Evolutionary conservation across 441 rosid genomes (phyloP), one percentile per base, ranked within the genome.

Genomic region (Metrosideros polymorpha): DNA sequence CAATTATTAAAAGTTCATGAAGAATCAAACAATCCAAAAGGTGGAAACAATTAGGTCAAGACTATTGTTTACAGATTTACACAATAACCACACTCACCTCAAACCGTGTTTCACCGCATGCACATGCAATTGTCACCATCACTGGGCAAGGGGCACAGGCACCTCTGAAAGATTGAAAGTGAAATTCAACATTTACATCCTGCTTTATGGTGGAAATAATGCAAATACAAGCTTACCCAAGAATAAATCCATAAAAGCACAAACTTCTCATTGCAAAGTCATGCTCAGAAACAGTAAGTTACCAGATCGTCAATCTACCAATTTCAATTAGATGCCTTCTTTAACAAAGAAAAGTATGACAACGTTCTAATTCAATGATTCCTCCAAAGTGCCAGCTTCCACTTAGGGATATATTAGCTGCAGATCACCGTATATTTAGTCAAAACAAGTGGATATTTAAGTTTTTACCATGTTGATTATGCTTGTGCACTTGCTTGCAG

Each of bases 131-230:
- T 50, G 94, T 91, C 85, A 97, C 97, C 98, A 95, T 95, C 84
- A 95, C 85, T 76, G 99, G 99, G 87, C 99, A 96, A 86, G 99
- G 99, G 92, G 99, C 98, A 93, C 98, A 96, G 76, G 93, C 88
- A 89, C 99, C 99, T 91, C 99, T 97, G 89, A 90, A 91, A 91
- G 86, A 91, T 86, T 35, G 89, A 86, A 85, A 82, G 42, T 61
- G 89, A 83, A 25, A 29, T 59, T 86, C 56, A 87, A 86, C 79
- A 86, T 42, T 84, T 83, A 61, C 4, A 59, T 56, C 83, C 75
- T 25, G 82, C 59, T 49, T 24, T 71, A 24, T 15, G 19, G 49
- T 24, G 18, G 79, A 79, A 19, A 32, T 86, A 87, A 57, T 15
- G 61, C 76, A 45, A 87, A 54, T 30, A 39, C 19, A 82, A 47